These are phyloP conservation scores for Spiromastix sp. DNA, from an alignment of 2,329 filamentous ascomycete genomes.

Conservation along the genomic window DNA sequence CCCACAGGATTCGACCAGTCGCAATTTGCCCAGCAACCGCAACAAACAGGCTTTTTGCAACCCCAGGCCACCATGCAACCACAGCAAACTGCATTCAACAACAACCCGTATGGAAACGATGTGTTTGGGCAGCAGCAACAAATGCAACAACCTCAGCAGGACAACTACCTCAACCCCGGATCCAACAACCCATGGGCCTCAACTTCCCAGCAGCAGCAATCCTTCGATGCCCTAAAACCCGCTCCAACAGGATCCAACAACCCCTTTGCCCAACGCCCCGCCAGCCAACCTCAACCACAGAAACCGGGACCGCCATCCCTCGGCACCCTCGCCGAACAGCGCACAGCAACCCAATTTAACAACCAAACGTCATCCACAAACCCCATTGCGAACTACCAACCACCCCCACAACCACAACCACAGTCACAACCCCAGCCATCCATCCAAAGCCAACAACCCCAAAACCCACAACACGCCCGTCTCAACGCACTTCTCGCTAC, in stretches of 20 bases:
- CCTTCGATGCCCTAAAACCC: conserved; percentile 59
- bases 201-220: conserved; percentile 44
- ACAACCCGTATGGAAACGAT: conserved; percentile 46
- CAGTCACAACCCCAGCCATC: conserved; percentile 34
- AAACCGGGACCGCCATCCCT: conserved; percentile 57
- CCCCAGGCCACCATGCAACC: conserved; percentile 43
- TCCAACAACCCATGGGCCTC: conserved; percentile 96
- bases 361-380: conserved; percentile 39
- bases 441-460: conserved; percentile 28
- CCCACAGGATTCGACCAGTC: conserved; percentile 58
- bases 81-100: conserved; percentile 48
- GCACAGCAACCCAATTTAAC: conserved; percentile 54
- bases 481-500: conserved; percentile 78
- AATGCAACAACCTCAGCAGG: conserved; percentile 40
- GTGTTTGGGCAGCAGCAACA: conserved; percentile 41
- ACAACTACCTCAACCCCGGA: conserved; percentile 55
- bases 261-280: conserved; percentile 64
- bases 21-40: conserved; percentile 31
- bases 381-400: conserved; percentile 41
- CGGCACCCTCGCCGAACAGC: conserved; percentile 70
- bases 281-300: conserved; percentile 44
- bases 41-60: conserved; percentile 29
- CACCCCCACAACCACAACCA: conserved; percentile 32
- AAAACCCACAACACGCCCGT: conserved; percentile 54
- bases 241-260: conserved; percentile 95